phyloP scores from a whole-genome alignment of 78 protist species.

The Protostelium mycophagum region DNA sequence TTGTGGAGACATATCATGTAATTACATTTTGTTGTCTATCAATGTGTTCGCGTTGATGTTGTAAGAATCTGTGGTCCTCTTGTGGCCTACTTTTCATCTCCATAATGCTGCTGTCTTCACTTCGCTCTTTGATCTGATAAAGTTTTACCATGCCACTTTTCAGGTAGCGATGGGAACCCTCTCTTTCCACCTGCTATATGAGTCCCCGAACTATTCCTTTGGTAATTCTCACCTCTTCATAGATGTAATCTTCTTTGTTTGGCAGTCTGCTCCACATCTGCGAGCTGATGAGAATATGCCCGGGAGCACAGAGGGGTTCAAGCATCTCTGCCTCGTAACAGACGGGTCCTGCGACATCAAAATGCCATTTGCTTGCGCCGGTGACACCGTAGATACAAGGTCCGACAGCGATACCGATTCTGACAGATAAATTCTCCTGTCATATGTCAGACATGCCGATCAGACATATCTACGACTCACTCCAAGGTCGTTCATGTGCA shows the following conservation, averaged over 20 bases:
- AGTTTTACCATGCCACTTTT: no score
- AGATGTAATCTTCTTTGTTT: not conserved
- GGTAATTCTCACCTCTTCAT: no score
- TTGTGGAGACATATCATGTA: no score
- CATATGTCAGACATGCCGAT: not conserved
- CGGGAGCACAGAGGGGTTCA: not conserved
- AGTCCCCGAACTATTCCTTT: no score
- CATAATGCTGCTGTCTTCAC: no score
- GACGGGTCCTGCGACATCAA: not conserved
- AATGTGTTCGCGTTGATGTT: no score
- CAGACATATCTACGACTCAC: not conserved
- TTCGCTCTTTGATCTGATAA: no score
- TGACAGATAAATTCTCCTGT: not conserved
- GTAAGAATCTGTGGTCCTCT: no score
- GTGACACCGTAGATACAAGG: not conserved
- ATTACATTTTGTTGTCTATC: no score
- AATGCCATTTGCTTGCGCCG: not conserved
- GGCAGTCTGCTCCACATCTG: not conserved
- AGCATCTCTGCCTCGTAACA: not conserved
- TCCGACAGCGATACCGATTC: not conserved
- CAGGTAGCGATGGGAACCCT: no score
- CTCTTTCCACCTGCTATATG: no score
- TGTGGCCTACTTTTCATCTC: no score
- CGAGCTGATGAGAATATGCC: not conserved
- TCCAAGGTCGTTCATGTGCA: not conserved